Percentiles rank a stretch among this genome's conserved stretches.
Conservation (phyloP, 208 protist species). For the Vickermania spadyakhi region DNA sequence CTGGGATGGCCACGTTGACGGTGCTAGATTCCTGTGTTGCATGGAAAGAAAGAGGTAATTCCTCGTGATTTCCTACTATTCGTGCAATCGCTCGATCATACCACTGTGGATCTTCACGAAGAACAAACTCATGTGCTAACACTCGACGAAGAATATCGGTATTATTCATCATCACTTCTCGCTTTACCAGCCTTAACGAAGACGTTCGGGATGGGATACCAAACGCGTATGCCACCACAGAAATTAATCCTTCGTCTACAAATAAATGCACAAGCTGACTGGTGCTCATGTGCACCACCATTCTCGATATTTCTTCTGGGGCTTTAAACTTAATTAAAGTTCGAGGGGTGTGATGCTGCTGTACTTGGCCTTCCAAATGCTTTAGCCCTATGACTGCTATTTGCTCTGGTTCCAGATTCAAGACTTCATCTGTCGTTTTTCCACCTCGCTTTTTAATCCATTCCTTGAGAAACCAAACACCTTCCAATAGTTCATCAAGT, state of each 20-base stretch:
- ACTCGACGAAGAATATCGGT: conserved; percentile 42
- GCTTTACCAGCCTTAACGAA: conserved; percentile 14
- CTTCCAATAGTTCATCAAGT: too few species aligned
- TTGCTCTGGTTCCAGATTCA: too few species aligned
- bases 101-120: conserved; percentile 54
- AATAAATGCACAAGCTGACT: conserved; percentile 89
- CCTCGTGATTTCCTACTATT: conserved; percentile 1
- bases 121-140: conserved; percentile 63
- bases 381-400: too few species aligned
- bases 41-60: too few species aligned
- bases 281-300: conserved; percentile 60
- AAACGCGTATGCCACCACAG: conserved; percentile 35
- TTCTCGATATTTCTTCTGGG: conserved; percentile 16
- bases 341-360: too few species aligned
- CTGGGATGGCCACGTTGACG: conserved; percentile 1
- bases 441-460: not conserved
- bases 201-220: not conserved
- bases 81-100: conserved; percentile 33
- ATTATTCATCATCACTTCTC: conserved; percentile 24
- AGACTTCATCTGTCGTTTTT: too few species aligned
- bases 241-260: conserved; percentile 66
- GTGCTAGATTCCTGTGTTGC: not conserved
- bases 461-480: not conserved
- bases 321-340: too few species aligned
- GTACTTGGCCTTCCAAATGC: too few species aligned